phyloP scores from a whole-genome alignment of 108 stramenopile species.

The Epithemia pelagica region DNA sequence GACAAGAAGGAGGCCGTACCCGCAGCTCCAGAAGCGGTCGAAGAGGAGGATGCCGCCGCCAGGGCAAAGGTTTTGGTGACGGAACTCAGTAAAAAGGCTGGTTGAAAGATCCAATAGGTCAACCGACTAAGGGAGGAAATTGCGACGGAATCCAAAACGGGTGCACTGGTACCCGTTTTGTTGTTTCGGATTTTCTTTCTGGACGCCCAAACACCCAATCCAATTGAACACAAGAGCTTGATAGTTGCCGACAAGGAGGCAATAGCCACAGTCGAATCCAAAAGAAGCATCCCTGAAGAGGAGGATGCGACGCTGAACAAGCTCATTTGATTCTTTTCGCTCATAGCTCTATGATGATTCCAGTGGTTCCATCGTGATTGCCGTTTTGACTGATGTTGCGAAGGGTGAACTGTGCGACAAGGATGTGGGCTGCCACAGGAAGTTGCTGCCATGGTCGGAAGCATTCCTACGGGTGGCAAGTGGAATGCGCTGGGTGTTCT shows the following conservation, averaged over 20 bases:
- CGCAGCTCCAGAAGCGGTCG: not conserved
- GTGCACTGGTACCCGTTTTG: not conserved
- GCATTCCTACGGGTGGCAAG: no score
- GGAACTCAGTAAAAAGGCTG: constrained; percentile 6
- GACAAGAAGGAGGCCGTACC: not conserved
- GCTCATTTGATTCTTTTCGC: no score
- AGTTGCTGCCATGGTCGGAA: no score
- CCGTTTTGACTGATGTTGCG: no score
- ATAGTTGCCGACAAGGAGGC: not conserved
- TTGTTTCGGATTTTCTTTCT: not conserved
- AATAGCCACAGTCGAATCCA: not conserved
- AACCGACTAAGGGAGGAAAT: constrained; percentile 4
- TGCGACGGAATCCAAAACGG: constrained; percentile 5
- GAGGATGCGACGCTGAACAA: no score
- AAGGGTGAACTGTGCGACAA: no score
- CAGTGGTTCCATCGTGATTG: no score
- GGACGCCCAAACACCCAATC: not conserved
- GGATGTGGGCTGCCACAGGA: no score
- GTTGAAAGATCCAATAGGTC: constrained; percentile 18
- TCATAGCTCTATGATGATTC: no score
- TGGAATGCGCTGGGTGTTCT: no score
- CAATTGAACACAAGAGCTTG: not conserved
- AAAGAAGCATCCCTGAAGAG: not conserved
- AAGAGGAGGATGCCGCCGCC: not conserved
- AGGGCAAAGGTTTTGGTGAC: constrained; percentile 4